Base-by-base conservation (phyloP, 495 filamentous ascomycete genomes). In the Barbatosphaeria neglecta region DNA sequence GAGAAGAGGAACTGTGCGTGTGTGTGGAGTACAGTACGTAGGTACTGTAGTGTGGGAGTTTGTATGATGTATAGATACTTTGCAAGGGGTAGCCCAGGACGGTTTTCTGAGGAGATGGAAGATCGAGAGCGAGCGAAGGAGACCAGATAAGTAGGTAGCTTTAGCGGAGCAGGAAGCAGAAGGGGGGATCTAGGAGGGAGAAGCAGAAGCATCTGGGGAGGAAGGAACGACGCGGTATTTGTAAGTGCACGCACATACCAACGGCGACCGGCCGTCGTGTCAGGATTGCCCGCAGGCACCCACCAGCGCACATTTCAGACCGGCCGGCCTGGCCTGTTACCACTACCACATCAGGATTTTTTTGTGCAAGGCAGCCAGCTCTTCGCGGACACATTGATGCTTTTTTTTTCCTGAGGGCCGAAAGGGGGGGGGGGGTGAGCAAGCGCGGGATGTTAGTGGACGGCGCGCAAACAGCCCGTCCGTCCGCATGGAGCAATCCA, bases 361-460 rank as follows among this genome's bases (percentile, higher is more conserved):
- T n/a, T n/a, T 35, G 31, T 35, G 31, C 31, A 35, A 35, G 31
- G 31, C 31, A 35, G 31, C 10, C 9, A 35, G 31, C 2, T 2
- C 31, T 5, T 35, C 13, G 13, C 9, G 22, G 41, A 37, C 45
- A 46, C 37, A 41, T 39, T 45, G 50, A 49, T 41, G 24, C 37
- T 43, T 35, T 25, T 37, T 35, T 15, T 35, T 15, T n/a, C 5
- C 9, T 31, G 31, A 35, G 39, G 39, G 39, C 13, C 11, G 3
- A 3, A 5, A 5, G 11, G 5, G 33, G 24, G 15, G 39, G 16
- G 22, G 22, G 39, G 18, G 39, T 24, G 39, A 13, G 37, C 37
- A 18, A 24, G 39, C 22, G 39, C 20, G 39, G 39, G 20, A 41
- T 41, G 39, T 41, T 24, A 24, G 19, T 39, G 37, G 31, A 35